A percentile compares a stretch with the other conserved stretches of the same genome.
These are phyloP conservation scores for Peniophora sp. DNA, from an alignment of 1,284 basidiomycete species.

Conservation along the genomic window DNA sequence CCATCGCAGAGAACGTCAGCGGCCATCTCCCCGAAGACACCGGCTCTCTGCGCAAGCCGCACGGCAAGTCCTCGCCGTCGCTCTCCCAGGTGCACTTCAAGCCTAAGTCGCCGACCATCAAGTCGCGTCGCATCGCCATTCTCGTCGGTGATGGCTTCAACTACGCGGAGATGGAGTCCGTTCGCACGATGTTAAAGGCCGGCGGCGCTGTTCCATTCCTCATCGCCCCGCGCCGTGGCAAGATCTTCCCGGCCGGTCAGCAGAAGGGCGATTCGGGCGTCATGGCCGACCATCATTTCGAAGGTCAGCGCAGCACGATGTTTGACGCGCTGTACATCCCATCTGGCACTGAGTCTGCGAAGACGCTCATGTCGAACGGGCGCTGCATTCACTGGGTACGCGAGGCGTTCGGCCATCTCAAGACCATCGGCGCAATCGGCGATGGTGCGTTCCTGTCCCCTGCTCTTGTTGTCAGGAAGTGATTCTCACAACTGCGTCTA, in stretches of 20 bases:
- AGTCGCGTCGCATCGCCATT: slow-evolving; percentile 65
- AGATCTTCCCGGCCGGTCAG: slow-evolving; percentile 35
- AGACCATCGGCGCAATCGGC: slow-evolving; percentile 69
- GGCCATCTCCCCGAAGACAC: slow-evolving; percentile 36
- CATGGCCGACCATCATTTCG: slow-evolving; percentile 61
- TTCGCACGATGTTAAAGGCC: slow-evolving; percentile 46
- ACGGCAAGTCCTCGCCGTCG: slow-evolving; percentile 43
- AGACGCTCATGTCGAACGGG: slow-evolving; percentile 45
- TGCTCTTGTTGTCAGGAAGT: too few species aligned
- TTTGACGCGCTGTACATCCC: slow-evolving; percentile 76
- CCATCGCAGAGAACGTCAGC: slow-evolving; percentile 58
- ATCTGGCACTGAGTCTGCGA: slow-evolving; percentile 49
- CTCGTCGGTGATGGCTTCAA: slow-evolving; percentile 72
- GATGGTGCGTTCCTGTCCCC: slow-evolving; percentile 43
- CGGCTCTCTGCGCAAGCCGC: slow-evolving; percentile 31
- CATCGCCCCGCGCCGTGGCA: slow-evolving; percentile 62
- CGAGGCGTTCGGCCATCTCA: slow-evolving; percentile 76
- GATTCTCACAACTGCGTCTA: too few species aligned
- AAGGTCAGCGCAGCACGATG: slow-evolving; percentile 70
- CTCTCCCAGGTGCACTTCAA: slow-evolving; percentile 55
- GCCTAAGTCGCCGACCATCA: slow-evolving; percentile 58
- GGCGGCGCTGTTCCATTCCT: slow-evolving; percentile 54
- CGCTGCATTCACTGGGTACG: slow-evolving; percentile 63
- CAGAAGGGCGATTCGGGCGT: slow-evolving; percentile 28
- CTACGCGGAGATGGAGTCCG: slow-evolving; percentile 42